Evolutionary conservation across 148 eudicot species (phyloP).

Genomic region (Arctostaphylos glauca): DNA sequence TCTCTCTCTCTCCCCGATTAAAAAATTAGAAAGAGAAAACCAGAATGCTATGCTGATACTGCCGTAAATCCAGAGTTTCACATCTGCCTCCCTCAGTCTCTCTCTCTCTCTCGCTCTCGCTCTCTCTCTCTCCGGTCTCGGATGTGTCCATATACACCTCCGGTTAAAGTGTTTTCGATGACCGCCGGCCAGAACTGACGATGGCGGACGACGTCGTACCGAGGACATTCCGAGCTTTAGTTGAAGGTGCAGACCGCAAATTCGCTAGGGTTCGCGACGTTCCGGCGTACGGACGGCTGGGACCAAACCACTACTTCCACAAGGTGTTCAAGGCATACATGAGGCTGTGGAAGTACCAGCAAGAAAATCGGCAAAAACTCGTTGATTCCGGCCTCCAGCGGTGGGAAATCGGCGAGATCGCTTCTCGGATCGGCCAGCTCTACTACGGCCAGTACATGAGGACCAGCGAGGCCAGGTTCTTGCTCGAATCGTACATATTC

Average conservation of each 20-base stretch:
- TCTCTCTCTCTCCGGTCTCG: no score
- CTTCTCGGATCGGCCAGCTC: conserved; percentile 89
- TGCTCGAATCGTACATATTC: conserved; percentile 73
- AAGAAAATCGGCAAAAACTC: conserved; percentile 51
- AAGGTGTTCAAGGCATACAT: conserved; percentile 89
- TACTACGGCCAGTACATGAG: conserved; percentile 81
- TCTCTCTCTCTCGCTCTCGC: conserved; percentile 1
- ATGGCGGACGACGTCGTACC: conserved; percentile 38
- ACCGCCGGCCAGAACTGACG: not conserved
- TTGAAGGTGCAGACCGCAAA: conserved; percentile 70
- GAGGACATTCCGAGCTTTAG: conserved; percentile 47
- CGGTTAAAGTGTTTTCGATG: conserved; percentile 6
- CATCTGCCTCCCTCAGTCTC: not conserved
- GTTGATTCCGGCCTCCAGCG: conserved; percentile 67
- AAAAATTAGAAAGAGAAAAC: not conserved
- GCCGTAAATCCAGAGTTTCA: not conserved
- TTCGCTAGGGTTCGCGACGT: conserved; percentile 77
- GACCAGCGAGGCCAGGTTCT: conserved; percentile 75
- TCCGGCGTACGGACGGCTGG: conserved; percentile 43
- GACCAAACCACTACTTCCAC: conserved; percentile 43
- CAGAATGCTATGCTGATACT: conserved; percentile 1
- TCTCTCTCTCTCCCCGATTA: not conserved
- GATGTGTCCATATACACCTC: no score
- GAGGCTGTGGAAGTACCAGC: conserved; percentile 84
- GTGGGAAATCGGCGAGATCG: conserved; percentile 97